Evolutionary conservation across 176 grass and related monocot species (phyloP), one percentile per base, ranked within the genome.

Genomic region (Ampelocalamus luodianensis): DNA sequence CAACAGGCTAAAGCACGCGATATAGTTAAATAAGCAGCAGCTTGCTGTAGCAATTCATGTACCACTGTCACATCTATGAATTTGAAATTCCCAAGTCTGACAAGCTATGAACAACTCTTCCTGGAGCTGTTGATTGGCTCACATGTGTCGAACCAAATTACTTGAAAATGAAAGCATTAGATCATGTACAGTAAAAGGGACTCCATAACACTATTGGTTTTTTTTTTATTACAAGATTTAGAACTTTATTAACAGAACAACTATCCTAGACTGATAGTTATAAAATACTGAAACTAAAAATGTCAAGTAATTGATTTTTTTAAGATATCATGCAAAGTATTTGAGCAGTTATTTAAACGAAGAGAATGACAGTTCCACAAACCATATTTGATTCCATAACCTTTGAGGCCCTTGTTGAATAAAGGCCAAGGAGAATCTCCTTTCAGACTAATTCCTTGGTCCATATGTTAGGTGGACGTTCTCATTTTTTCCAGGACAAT

Each of bases 391-490:
- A 8, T 10, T 72, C 15, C 32, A 79, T 13, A 51, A 50, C 60
- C 56, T 86, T 72, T 64, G 61, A 54, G 16, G 14, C 43, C 55
- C 69, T 58, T 79, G 65, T 39, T 61, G 65, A 79, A 61, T 62
- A 27, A 34, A 72, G 34, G 43, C 53, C 67, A 86, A 54, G 15
- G 69, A 72, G 76, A 80, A 73, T 80, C 15, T 15, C 24, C 68
- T 55, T 72, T 80, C 46, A 73, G 77, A 86, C 74, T 45, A 80
- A 65, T 54, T 72, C 77, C 11, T 44, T 72, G 77, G 77, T 65
- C 77, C 68, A 80, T 80, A 63, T 43, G 37, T 71, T 83, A 63
- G 55, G 56, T 38, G 12, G 16, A 36, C 13, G 8, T 39, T 75
- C 49, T 54, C 29, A 55, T 64, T 61, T 61, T 50, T 51, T 5